Percentiles rank a stretch among this genome's conserved stretches.
Conservation (phyloP, 2,329 filamentous ascomycete species). For the Corinectria fuckeliana region DNA sequence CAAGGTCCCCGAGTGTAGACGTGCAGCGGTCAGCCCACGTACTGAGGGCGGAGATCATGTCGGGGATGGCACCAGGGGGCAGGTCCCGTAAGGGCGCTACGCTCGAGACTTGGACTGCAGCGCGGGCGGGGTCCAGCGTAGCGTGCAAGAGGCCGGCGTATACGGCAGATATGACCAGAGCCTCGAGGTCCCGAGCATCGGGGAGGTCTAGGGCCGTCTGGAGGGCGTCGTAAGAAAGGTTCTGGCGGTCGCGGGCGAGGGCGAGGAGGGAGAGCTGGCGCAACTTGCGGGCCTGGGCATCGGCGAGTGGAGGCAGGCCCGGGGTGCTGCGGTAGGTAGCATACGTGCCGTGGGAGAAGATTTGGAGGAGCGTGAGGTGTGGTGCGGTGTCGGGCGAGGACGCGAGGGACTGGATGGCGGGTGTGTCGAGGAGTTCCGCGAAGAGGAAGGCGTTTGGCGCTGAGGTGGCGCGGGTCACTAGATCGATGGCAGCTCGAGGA, state of each 20-base stretch:
- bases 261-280: conserved; percentile 89
- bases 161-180: conserved; percentile 84
- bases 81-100: conserved; percentile 89
- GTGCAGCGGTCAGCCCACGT: conserved; percentile 83
- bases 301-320: conserved; percentile 72
- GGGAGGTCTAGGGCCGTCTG: conserved; percentile 70
- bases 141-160: conserved; percentile 84
- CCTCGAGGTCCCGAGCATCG: conserved; percentile 76
- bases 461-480: conserved; percentile 88
- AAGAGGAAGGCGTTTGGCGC: conserved; percentile 91
- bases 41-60: conserved; percentile 71
- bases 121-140: conserved; percentile 80
- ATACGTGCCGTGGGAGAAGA: conserved; percentile 94
- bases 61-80: conserved; percentile 71
- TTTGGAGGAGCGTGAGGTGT: conserved; percentile 76
- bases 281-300: conserved; percentile 81
- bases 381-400: conserved; percentile 64
- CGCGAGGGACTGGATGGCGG: conserved; percentile 77
- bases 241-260: conserved; percentile 70
- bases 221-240: conserved; percentile 77
- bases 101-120: conserved; percentile 77
- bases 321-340: conserved; percentile 65
- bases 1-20: conserved; percentile 74
- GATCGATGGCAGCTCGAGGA: conserved; percentile 82
- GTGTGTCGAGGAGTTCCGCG: conserved; percentile 84